Percentiles rank a stretch among this genome's conserved stretches.
These are phyloP conservation scores for Cryptococcus wingfieldii DNA, from an alignment of 1,284 basidiomycete genomes.

Conservation along the genomic window DNA sequence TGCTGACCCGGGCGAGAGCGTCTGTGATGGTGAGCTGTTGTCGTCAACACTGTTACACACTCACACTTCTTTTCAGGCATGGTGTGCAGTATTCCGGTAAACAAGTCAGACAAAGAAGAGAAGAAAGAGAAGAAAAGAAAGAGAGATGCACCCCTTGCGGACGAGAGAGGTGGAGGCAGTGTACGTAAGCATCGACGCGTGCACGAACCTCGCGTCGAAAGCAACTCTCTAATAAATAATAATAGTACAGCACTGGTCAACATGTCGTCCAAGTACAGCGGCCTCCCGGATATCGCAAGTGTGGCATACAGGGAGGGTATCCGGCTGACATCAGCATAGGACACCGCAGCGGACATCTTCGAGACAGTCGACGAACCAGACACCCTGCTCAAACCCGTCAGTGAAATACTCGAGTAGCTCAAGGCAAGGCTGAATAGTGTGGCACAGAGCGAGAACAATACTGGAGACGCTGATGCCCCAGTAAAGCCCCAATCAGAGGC, in stretches of 20 bases:
- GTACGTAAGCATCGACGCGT: too few species aligned
- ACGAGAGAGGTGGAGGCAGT: too few species aligned
- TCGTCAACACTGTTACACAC: too few species aligned
- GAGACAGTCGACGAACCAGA: conserved; percentile 72
- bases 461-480: conserved; percentile 17
- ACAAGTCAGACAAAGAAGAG: too few species aligned
- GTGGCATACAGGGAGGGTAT: neutral
- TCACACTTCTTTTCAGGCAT: too few species aligned
- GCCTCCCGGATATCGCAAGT: conserved; percentile 82
- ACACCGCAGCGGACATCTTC: conserved; percentile 85
- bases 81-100: too few species aligned
- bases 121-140: too few species aligned
- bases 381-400: conserved; percentile 24
- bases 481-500: conserved; percentile 16
- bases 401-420: neutral
- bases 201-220: too few species aligned
- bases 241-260: neutral
- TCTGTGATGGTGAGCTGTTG: too few species aligned
- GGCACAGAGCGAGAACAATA: conserved; percentile 19
- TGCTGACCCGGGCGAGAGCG: conserved; percentile 3
- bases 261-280: conserved; percentile 67
- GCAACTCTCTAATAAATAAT: neutral
- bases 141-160: too few species aligned
- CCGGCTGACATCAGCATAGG: conserved; percentile 52
- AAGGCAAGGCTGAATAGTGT: neutral